Evolutionary conservation across 208 protist genomes (phyloP).

Genomic region (Trypanosoma cruzi): DNA sequence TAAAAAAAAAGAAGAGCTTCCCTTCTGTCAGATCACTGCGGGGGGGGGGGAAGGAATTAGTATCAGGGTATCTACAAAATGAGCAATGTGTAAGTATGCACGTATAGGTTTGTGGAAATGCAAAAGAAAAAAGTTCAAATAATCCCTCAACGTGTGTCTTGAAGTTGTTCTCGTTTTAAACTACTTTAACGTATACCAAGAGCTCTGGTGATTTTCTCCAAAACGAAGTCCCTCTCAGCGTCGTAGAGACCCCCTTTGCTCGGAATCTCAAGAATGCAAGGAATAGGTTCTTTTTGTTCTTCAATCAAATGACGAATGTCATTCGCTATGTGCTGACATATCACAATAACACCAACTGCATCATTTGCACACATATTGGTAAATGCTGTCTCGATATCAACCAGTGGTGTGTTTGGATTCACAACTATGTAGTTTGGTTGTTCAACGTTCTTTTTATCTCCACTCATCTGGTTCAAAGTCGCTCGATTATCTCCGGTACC

Average conservation of each 20-base stretch:
- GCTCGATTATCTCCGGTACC: constrained; percentile 93
- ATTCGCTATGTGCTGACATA: constrained; percentile 96
- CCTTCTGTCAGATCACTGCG: too few species aligned
- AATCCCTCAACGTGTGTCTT: neutral
- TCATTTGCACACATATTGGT: constrained; percentile 79
- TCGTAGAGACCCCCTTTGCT: constrained; percentile 97
- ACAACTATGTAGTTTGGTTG: constrained; percentile 94
- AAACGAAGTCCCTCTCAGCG: constrained; percentile 94
- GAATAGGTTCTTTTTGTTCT: constrained; percentile 88
- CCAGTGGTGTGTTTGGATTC: constrained; percentile 82
- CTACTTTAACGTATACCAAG: constrained; percentile 57
- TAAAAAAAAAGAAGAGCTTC: too few species aligned
- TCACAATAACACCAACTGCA: constrained; percentile 96
- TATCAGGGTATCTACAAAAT: too few species aligned
- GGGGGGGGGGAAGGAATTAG: too few species aligned
- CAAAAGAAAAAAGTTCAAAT: too few species aligned
- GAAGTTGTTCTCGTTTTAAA: neutral
- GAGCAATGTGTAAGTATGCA: too few species aligned
- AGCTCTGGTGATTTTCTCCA: constrained; percentile 88
- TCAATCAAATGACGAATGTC: constrained; percentile 96
- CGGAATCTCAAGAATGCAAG: constrained; percentile 97
- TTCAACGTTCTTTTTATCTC: constrained; percentile 25
- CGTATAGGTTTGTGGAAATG: too few species aligned
- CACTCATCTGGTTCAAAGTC: constrained; percentile 19
- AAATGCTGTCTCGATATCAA: constrained; percentile 95